Evolutionary conservation across 192 early-diverging fungal species (phyloP), one percentile per base, ranked within the genome.

Genomic region (Geranomyces variabilis): DNA sequence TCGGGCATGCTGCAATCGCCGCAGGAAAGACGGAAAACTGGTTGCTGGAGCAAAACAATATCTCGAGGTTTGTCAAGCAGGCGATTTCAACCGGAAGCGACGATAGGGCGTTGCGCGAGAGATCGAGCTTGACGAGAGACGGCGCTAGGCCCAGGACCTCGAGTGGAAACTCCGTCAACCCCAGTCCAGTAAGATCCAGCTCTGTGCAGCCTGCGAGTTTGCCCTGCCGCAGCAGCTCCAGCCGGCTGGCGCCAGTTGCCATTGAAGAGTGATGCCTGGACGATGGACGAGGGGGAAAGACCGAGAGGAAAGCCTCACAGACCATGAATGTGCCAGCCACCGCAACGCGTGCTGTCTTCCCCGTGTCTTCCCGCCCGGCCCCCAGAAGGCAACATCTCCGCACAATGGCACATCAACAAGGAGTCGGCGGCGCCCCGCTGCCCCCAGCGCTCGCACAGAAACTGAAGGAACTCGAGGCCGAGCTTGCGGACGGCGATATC

Each of bases 401-500:
- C 36, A 41, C 36, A 10, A 41, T 41, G 36, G 36, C 36, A 3
- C 36, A 41, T 3, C 5, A 41, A 3, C 5, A 41, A 10, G 5
- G 10, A 10, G 36, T 3, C 36, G 36, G 36, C 36, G 3, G 36
- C n/a, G n/a, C n/a, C n/a, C n/a, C n/a, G n/a, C n/a, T 47, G 51
- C 58, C 58, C 1, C 58, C 58, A 8, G 58, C 58, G 8, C 17
- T 60, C 17, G 58, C 58, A 6, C 9, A 28, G 29, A 34, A 17
- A 8, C 58, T 60, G 5, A 19, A 26, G 7, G 53, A 43, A 13
- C 66, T 57, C 24, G 73, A 61, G 21, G 21, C 21, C 21, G 66
- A 68, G 29, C 57, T 68, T n/a, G 73, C 66, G 29, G 63, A 61
- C 22, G 89, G 89, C 46, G 89, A 91, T 63, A 88, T 92, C 66